phyloP scores from a whole-genome alignment of 1,139 yeast genomes.

The Suhomyces bribrorum region DNA sequence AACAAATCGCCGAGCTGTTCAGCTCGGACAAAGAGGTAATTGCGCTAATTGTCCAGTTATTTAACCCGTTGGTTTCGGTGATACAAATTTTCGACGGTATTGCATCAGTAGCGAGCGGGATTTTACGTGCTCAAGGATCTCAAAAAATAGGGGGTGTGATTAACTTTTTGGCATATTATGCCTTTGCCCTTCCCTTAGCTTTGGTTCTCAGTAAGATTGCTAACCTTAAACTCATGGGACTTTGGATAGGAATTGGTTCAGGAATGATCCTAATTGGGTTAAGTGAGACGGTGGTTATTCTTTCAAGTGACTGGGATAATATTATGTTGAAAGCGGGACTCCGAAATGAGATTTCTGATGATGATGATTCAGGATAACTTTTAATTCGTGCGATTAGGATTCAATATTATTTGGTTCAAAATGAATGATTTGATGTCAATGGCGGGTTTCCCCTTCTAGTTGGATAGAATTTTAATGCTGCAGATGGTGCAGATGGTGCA shows the following conservation, averaged over 20 bases:
- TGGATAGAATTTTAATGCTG: too few species aligned
- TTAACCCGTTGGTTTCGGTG: constrained; percentile 69
- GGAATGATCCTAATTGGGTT: constrained; percentile 73
- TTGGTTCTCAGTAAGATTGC: constrained; percentile 58
- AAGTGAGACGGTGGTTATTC: constrained; percentile 49
- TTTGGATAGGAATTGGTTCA: constrained; percentile 86
- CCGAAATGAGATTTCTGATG: constrained; percentile 24
- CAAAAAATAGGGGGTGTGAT: constrained; percentile 82
- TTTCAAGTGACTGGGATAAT: constrained; percentile 45
- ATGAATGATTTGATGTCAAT: too few species aligned
- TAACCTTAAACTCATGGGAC: constrained; percentile 60
- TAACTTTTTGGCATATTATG: constrained; percentile 75
- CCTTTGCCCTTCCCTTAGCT: constrained; percentile 70
- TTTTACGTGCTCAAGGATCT: constrained; percentile 82
- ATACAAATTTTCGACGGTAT: constrained; percentile 79
- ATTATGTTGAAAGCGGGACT: constrained; percentile 35
- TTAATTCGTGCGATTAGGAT: too few species aligned
- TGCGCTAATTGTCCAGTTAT: constrained; percentile 44
- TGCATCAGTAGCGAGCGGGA: constrained; percentile 82
- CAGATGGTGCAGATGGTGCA: too few species aligned
- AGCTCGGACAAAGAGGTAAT: constrained; percentile 70
- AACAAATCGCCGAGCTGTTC: constrained; percentile 63
- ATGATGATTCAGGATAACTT: constrained; percentile 9
- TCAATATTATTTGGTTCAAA: too few species aligned
- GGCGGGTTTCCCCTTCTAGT: too few species aligned